Evolutionary conservation across 2,329 filamentous ascomycete species (phyloP).

Genomic region (Exophiala sideris): DNA sequence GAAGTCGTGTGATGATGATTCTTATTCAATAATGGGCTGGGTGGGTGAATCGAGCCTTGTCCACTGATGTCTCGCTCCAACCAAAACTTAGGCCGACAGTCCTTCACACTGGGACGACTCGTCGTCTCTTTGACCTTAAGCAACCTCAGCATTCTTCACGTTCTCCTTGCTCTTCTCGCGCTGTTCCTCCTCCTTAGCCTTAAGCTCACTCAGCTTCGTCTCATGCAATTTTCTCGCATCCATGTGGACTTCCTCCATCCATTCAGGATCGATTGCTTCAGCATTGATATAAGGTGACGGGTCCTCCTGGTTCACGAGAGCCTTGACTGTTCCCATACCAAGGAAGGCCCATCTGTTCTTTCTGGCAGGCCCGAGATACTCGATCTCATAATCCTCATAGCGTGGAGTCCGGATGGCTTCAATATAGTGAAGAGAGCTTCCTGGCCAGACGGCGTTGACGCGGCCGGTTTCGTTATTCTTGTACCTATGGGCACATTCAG

Average conservation of each 20-base stretch:
- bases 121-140: not conserved
- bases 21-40: no score
- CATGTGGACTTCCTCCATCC: slow-evolving; percentile 31
- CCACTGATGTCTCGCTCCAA: not conserved
- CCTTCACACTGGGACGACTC: no score
- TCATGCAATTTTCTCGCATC: slow-evolving; percentile 24
- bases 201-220: slow-evolving; percentile 21
- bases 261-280: slow-evolving; percentile 35
- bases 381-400: slow-evolving; percentile 47
- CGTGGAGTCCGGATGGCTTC: slow-evolving; percentile 40
- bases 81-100: no score
- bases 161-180: slow-evolving; percentile 19
- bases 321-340: slow-evolving; percentile 33
- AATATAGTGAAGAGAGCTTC: slow-evolving; percentile 49
- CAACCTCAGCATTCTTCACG: slow-evolving; percentile 16
- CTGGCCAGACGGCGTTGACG: slow-evolving; percentile 50
- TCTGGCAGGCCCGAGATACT: slow-evolving; percentile 32
- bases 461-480: slow-evolving; percentile 46
- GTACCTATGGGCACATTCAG: slow-evolving; percentile 16
- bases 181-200: slow-evolving; percentile 19
- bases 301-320: slow-evolving; percentile 30
- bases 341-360: slow-evolving; percentile 34
- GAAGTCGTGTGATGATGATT: no score
- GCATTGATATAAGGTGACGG: slow-evolving; percentile 34
- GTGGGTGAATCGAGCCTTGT: not conserved